A percentile compares a stretch with the other conserved stretches of the same genome.
phyloP scores from a whole-genome alignment of 495 filamentous ascomycete genomes.

The Talaromyces adpressus region DNA sequence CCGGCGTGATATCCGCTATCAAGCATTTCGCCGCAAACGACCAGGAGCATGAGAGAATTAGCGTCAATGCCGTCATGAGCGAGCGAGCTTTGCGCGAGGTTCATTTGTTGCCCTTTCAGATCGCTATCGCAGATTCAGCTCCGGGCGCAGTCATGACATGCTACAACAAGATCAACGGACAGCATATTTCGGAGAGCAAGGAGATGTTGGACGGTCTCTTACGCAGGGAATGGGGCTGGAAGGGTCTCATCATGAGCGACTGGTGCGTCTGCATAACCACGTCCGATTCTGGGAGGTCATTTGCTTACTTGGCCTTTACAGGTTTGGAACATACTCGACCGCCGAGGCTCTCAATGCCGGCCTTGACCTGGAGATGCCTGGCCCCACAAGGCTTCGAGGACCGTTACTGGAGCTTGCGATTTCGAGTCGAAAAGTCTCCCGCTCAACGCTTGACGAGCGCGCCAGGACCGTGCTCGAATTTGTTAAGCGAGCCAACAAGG shows the following conservation, averaged over 20 bases:
- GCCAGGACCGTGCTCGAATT: slow-evolving; percentile 56
- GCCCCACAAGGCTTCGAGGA: slow-evolving; percentile 36
- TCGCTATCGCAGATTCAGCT: too few relatives aligned
- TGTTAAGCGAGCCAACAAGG: slow-evolving; percentile 57
- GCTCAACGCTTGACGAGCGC: slow-evolving; percentile 48
- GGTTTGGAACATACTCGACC: slow-evolving; percentile 48
- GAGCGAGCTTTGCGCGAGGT: too few relatives aligned
- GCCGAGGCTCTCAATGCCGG: slow-evolving; percentile 59
- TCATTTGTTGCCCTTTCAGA: too few relatives aligned
- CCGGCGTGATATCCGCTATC: slow-evolving; percentile 60
- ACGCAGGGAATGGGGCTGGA: slow-evolving; percentile 63
- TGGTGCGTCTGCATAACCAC: slow-evolving; percentile 45
- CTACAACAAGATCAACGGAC: slow-evolving; percentile 70
- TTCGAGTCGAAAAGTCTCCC: slow-evolving; percentile 39
- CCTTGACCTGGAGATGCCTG: slow-evolving; percentile 70
- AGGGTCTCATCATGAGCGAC: slow-evolving; percentile 64
- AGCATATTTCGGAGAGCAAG: slow-evolving; percentile 59
- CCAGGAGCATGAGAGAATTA: too few relatives aligned
- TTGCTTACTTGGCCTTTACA: too few relatives aligned
- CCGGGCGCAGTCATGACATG: too few relatives aligned
- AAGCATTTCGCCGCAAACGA: too few relatives aligned
- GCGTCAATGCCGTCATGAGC: too few relatives aligned
- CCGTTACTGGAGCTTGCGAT: slow-evolving; percentile 30
- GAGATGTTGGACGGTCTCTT: slow-evolving; percentile 57
- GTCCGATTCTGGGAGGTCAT: too few relatives aligned